phyloP scores from a whole-genome alignment of 768 basidiomycete genomes.

The Inosperma sp. region DNA sequence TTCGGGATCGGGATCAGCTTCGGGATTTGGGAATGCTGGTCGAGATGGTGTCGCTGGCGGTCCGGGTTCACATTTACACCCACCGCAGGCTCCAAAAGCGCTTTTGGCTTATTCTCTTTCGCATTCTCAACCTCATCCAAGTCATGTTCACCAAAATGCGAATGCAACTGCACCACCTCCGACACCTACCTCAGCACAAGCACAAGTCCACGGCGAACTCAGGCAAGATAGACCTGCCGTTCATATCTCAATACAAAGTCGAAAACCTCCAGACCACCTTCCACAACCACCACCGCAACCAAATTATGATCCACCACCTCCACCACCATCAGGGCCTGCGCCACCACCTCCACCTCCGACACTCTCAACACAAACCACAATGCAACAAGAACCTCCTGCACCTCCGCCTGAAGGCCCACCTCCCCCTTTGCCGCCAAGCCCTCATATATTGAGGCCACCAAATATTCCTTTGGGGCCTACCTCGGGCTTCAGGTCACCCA shows the following conservation, averaged over 20 bases:
- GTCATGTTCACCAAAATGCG: too few relatives aligned
- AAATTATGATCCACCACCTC: constrained; percentile 18
- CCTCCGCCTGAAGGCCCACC: constrained; percentile 28
- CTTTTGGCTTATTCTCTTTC: too few relatives aligned
- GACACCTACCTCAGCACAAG: constrained; percentile 26
- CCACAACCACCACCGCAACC: constrained; percentile 16
- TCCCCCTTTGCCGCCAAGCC: constrained; percentile 15
- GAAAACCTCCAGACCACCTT: constrained; percentile 18
- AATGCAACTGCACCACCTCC: constrained; percentile 16
- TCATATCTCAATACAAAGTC: constrained; percentile 27
- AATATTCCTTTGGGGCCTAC: too few relatives aligned
- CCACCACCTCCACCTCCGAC: constrained; percentile 36
- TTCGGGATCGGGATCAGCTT: too few relatives aligned
- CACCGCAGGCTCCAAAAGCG: too few relatives aligned
- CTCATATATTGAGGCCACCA: too few relatives aligned
- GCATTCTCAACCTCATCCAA: too few relatives aligned
- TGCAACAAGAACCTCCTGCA: constrained; percentile 16
- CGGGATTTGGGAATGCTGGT: too few relatives aligned
- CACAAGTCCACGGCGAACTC: constrained; percentile 20
- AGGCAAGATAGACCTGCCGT: constrained; percentile 26
- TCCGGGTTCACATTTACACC: too few relatives aligned
- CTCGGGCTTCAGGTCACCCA: too few relatives aligned
- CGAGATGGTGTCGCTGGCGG: too few relatives aligned
- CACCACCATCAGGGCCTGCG: constrained; percentile 30
- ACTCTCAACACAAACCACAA: constrained; percentile 25